Conservation (phyloP, 1,139 yeast species). For the Nakaseomyces delphensis region DNA sequence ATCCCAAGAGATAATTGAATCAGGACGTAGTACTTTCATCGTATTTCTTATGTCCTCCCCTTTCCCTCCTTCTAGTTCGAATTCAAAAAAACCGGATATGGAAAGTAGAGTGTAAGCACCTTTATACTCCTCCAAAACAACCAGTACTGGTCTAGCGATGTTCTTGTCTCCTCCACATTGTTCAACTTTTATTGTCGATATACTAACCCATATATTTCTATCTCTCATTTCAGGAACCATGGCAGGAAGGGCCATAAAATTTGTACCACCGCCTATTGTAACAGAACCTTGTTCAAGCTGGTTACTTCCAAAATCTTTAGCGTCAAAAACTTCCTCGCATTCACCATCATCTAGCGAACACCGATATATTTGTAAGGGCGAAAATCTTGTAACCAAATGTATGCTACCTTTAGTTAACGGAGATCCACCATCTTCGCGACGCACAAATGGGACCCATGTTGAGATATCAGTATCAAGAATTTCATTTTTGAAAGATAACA, state of each 20-base stretch:
- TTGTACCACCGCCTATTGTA: slow-evolving; percentile 44
- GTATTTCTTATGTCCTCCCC: neutral
- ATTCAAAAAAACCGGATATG: neutral
- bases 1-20: slow-evolving; percentile 43
- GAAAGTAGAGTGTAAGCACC: slow-evolving; percentile 26
- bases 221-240: slow-evolving; percentile 31
- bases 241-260: slow-evolving; percentile 37
- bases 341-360: slow-evolving; percentile 40
- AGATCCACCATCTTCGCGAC: neutral
- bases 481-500: neutral
- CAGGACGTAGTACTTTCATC: slow-evolving; percentile 33
- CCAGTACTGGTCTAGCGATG: slow-evolving; percentile 43
- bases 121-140: slow-evolving; percentile 38
- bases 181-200: slow-evolving; percentile 36
- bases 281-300: neutral
- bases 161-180: slow-evolving; percentile 35
- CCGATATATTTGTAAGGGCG: slow-evolving; percentile 38
- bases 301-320: slow-evolving; percentile 25
- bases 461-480: neutral
- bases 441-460: neutral
- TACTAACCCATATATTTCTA: slow-evolving; percentile 42
- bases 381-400: slow-evolving; percentile 38
- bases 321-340: slow-evolving; percentile 30
- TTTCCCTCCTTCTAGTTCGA: neutral
- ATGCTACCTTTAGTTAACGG: slow-evolving; percentile 26